Conservation (phyloP, 2,329 filamentous ascomycete species). For the Atkinsonella texensis region DNA sequence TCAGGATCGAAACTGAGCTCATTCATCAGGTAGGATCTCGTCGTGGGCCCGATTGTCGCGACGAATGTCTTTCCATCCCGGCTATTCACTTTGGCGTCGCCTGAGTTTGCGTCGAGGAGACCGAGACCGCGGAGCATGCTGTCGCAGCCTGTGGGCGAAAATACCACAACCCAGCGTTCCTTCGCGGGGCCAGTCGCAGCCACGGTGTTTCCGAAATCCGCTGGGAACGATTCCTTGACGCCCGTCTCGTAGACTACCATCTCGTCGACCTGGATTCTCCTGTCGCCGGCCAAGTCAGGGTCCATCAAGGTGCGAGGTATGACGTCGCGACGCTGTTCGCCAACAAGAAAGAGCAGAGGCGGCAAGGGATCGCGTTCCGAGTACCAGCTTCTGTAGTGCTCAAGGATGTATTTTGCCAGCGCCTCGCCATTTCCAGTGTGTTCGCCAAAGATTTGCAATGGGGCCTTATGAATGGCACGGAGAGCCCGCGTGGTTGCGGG, state of each 20-base stretch:
- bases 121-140: slow-evolving; percentile 44
- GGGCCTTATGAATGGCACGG: slow-evolving; percentile 36
- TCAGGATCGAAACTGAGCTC: slow-evolving; percentile 59
- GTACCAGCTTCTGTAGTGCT: slow-evolving; percentile 56
- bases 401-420: slow-evolving; percentile 65
- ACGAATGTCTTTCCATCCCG: slow-evolving; percentile 44
- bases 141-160: slow-evolving; percentile 54
- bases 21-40: slow-evolving; percentile 56
- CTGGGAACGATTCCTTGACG: slow-evolving; percentile 66
- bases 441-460: slow-evolving; percentile 58
- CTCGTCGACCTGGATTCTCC: slow-evolving; percentile 60
- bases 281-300: slow-evolving; percentile 30
- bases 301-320: slow-evolving; percentile 73
- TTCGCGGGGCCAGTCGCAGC: slow-evolving; percentile 26
- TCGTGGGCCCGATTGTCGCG: slow-evolving; percentile 90
- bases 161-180: slow-evolving; percentile 63
- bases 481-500: slow-evolving; percentile 72
- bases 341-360: slow-evolving; percentile 74
- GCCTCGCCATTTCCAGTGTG: slow-evolving; percentile 77
- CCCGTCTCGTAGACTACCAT: slow-evolving; percentile 77
- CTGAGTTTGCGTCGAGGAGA: slow-evolving; percentile 34
- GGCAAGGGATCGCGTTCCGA: slow-evolving; percentile 33
- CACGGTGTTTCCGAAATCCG: slow-evolving; percentile 47
- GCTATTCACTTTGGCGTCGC: slow-evolving; percentile 20
- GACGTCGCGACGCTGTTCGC: slow-evolving; percentile 79